These are phyloP conservation scores for Naganishia friedmannii DNA, from an alignment of 768 basidiomycete genomes.

Conservation along the genomic window DNA sequence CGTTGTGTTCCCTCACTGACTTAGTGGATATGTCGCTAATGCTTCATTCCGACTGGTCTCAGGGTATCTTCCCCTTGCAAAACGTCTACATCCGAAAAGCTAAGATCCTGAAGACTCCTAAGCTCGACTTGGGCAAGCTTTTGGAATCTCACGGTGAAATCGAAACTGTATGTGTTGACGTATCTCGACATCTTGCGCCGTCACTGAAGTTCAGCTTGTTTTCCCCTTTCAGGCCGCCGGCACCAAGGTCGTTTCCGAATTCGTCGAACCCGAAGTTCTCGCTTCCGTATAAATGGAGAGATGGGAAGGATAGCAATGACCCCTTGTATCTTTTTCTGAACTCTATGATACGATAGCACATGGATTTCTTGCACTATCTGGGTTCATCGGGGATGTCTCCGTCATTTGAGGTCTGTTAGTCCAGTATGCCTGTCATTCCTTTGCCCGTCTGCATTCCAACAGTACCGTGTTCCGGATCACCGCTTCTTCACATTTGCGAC, in stretches of 20 bases:
- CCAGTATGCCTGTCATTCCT: too few species aligned
- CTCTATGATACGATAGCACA: slow-evolving; percentile 28
- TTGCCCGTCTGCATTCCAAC: too few species aligned
- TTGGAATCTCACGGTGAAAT: slow-evolving; percentile 95
- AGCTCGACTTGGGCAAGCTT: slow-evolving; percentile 91
- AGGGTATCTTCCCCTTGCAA: slow-evolving; percentile 94
- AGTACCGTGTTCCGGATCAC: too few species aligned
- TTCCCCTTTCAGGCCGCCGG: slow-evolving; percentile 72
- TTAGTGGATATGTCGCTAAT: not conserved
- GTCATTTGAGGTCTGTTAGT: not conserved
- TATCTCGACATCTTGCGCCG: not conserved
- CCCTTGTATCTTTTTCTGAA: slow-evolving; percentile 27
- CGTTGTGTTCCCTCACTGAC: slow-evolving; percentile 27
- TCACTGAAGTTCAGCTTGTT: slow-evolving; percentile 30
- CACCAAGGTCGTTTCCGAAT: slow-evolving; percentile 79
- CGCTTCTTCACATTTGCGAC: too few species aligned
- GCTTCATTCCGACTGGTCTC: not conserved
- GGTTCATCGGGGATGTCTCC: not conserved
- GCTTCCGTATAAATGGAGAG: slow-evolving; percentile 70
- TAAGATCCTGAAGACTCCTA: slow-evolving; percentile 97
- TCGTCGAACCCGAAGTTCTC: slow-evolving; percentile 94
- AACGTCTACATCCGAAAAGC: slow-evolving; percentile 99
- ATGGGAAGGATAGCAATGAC: slow-evolving; percentile 26
- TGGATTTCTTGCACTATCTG: slow-evolving; percentile 10
- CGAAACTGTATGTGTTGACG: slow-evolving; percentile 68